A percentile compares a stretch with the other conserved stretches of the same genome.
Conservation (phyloP, 176 grass and related monocot genomes). For the Coix lacrymajobi region DNA sequence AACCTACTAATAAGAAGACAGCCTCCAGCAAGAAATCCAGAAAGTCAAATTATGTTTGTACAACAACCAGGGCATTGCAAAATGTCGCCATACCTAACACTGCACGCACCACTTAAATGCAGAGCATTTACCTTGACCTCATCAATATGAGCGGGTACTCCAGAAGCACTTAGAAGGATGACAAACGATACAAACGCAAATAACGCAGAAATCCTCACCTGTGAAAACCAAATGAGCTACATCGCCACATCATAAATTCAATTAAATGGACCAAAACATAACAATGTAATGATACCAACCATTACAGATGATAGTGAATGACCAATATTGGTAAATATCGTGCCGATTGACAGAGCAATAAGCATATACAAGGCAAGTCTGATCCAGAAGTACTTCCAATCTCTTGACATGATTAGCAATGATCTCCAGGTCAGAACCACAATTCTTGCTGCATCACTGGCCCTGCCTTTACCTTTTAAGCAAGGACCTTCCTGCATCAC, state of each 20-base stretch:
- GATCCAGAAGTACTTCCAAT: slow-evolving; percentile 94
- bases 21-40: background rate
- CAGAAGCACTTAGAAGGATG: slow-evolving; percentile 81
- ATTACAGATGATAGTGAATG: slow-evolving; percentile 94
- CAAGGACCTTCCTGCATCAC: slow-evolving; percentile 74
- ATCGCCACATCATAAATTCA: background rate
- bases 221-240: slow-evolving; percentile 19
- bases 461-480: slow-evolving; percentile 78
- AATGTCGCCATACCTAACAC: background rate
- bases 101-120: background rate
- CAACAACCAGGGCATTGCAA: background rate
- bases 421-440: slow-evolving; percentile 85
- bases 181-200: slow-evolving; percentile 84
- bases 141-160: slow-evolving; percentile 82
- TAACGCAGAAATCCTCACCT: slow-evolving; percentile 79
- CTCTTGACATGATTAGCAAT: slow-evolving; percentile 88
- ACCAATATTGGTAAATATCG: slow-evolving; percentile 68
- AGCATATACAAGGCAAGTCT: slow-evolving; percentile 75
- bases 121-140: slow-evolving; percentile 62
- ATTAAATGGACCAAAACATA: background rate
- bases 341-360: slow-evolving; percentile 64
- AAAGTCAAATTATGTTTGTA: background rate
- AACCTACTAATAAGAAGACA: background rate
- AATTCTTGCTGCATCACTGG: slow-evolving; percentile 54
- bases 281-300: slow-evolving; percentile 33